A percentile compares a stretch with the other conserved stretches of the same genome.
Conservation (phyloP, 1,139 yeast genomes). For the Blastobotrys niveus region DNA sequence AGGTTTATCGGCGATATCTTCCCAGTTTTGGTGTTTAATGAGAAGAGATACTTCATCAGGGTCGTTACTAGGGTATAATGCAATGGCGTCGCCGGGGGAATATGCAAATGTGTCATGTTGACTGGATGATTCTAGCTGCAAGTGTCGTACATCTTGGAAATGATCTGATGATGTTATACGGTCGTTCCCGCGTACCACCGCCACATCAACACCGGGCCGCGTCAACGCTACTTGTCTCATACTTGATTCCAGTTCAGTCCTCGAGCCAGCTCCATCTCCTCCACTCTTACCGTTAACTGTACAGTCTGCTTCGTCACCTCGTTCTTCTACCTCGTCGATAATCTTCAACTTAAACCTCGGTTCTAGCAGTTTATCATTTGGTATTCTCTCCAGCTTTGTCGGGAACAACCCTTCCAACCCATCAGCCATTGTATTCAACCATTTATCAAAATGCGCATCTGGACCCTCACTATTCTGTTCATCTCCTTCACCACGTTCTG, state of each 20-base stretch:
- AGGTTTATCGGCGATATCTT: conserved; percentile 54
- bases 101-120: conserved; percentile 34
- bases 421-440: conserved; percentile 55
- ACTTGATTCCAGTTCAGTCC: not conserved
- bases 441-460: conserved; percentile 70
- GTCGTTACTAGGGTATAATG: conserved; percentile 70
- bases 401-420: conserved; percentile 34
- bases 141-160: conserved; percentile 82
- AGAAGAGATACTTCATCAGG: conserved; percentile 58
- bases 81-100: conserved; percentile 74
- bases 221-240: conserved; percentile 28
- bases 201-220: conserved; percentile 31
- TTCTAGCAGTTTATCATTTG: conserved; percentile 38
- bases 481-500: conserved; percentile 81
- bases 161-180: conserved; percentile 67
- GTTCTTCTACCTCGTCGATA: conserved; percentile 26
- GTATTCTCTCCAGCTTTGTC: conserved; percentile 17
- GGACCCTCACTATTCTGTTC: conserved; percentile 76
- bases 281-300: not conserved
- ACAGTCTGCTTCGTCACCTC: conserved; percentile 20
- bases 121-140: conserved; percentile 40
- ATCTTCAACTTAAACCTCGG: conserved; percentile 38
- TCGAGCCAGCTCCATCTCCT: not conserved
- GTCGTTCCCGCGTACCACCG: conserved; percentile 44
- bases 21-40: conserved; percentile 70